Evolutionary conservation across 306 rosid genomes (phyloP).

Genomic region (Myrica gale): DNA sequence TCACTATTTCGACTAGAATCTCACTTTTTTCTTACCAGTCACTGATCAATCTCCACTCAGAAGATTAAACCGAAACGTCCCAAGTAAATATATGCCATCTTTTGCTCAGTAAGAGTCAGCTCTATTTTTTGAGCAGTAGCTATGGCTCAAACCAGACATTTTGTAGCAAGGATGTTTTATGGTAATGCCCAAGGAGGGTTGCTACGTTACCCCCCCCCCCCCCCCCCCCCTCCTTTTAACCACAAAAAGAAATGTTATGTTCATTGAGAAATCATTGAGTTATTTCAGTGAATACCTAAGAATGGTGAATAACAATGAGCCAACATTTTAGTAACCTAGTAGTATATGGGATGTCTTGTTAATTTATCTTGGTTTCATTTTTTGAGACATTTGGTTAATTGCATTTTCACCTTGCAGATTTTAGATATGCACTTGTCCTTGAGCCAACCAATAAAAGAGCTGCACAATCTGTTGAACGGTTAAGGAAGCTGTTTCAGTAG

Average conservation of each 20-base stretch:
- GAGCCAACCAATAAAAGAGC: constrained; percentile 99
- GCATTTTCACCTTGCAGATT: constrained; percentile 55
- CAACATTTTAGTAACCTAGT: neutral
- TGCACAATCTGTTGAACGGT: constrained; percentile 62
- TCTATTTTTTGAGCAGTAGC: neutral
- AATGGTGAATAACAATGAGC: neutral
- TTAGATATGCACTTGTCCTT: constrained; percentile 76
- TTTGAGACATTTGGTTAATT: constrained; percentile 17
- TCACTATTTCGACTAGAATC: neutral
- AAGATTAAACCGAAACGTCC: neutral
- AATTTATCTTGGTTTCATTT: neutral
- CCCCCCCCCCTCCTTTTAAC: too few species aligned
- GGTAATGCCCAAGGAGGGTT: too few species aligned
- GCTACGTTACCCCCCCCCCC: too few species aligned
- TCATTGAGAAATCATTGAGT: neutral
- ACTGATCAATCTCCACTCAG: neutral
- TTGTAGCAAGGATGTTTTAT: too few species aligned
- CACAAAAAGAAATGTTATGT: neutral
- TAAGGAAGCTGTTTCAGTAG: constrained; percentile 74
- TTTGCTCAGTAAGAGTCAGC: neutral
- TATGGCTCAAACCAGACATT: too few species aligned
- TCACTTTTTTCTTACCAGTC: neutral
- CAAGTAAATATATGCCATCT: neutral
- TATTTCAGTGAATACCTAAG: neutral
- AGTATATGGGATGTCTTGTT: neutral